These are phyloP conservation scores for Penicillium coprophilum DNA, from an alignment of 495 filamentous ascomycete species.

Conservation along the genomic window DNA sequence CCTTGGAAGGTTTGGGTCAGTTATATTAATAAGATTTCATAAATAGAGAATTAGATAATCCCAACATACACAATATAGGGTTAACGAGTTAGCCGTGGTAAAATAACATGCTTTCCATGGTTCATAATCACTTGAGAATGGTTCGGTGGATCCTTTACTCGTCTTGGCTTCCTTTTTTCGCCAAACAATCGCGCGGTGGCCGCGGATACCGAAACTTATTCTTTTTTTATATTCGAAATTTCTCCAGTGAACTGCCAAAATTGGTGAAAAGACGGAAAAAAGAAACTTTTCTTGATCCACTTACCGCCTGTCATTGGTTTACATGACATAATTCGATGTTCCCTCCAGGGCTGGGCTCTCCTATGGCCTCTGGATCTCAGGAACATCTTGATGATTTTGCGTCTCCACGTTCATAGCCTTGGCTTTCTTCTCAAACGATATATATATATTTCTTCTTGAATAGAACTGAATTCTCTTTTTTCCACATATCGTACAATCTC, in stretches of 20 bases:
- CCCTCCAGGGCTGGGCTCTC: too few species aligned
- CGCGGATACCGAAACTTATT: constrained; percentile 11
- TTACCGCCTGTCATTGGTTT: neutral
- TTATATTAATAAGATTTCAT: too few species aligned
- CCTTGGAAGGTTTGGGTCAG: too few species aligned
- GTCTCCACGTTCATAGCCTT: neutral
- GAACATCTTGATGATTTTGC: neutral
- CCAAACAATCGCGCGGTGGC: constrained; percentile 15
- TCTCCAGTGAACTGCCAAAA: neutral
- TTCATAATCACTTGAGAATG: neutral
- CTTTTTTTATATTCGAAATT: neutral
- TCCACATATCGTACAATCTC: neutral
- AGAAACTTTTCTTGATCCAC: neutral
- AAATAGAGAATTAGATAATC: too few species aligned
- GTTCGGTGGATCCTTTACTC: constrained; percentile 22
- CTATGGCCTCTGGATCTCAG: neutral
- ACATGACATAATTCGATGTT: neutral
- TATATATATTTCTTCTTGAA: neutral
- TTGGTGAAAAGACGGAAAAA: neutral
- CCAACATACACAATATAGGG: too few species aligned
- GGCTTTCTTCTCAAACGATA: neutral
- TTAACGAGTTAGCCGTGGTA: too few species aligned
- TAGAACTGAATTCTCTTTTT: neutral
- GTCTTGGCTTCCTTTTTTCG: constrained; percentile 29
- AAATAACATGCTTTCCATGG: neutral